Conservation (phyloP, 345 rosid species). For the Pugionium cornutum region DNA sequence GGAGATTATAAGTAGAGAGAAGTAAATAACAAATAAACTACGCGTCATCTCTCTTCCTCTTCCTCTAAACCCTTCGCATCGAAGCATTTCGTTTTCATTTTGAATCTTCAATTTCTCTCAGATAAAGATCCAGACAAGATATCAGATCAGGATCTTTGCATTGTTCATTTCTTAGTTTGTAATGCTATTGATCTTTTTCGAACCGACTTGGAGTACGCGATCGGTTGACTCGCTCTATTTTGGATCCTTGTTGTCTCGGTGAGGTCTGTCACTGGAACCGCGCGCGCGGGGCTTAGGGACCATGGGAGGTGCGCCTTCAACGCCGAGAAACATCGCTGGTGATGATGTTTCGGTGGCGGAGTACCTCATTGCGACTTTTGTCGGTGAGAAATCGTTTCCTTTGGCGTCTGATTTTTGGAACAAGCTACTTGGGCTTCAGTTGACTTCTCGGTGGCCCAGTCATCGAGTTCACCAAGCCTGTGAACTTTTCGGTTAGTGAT, state of each 20-base stretch:
- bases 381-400: conserved; percentile 93
- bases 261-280: conserved; percentile 5
- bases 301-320: conserved; percentile 92
- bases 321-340: conserved; percentile 57
- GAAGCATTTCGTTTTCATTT: conserved; percentile 41
- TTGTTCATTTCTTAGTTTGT: conserved; percentile 10
- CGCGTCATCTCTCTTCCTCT: conserved; percentile 29
- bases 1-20: background rate
- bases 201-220: conserved; percentile 32
- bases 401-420: conserved; percentile 91
- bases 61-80: conserved; percentile 43
- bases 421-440: conserved; percentile 84
- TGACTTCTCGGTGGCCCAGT: conserved; percentile 67
- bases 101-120: conserved; percentile 28
- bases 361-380: conserved; percentile 71
- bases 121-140: conserved; percentile 32
- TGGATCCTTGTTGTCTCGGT: conserved; percentile 45
- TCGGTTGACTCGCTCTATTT: conserved; percentile 41
- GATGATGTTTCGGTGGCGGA: conserved; percentile 58
- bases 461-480: conserved; percentile 72
- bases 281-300: background rate
- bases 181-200: conserved; percentile 46
- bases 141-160: conserved; percentile 24
- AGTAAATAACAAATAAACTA: background rate
- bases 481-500: conserved; percentile 65